Percentiles rank a stretch among this genome's conserved stretches.
Evolutionary conservation across 257 asterid genomes (phyloP).

Genomic region (Petrea volubilis): DNA sequence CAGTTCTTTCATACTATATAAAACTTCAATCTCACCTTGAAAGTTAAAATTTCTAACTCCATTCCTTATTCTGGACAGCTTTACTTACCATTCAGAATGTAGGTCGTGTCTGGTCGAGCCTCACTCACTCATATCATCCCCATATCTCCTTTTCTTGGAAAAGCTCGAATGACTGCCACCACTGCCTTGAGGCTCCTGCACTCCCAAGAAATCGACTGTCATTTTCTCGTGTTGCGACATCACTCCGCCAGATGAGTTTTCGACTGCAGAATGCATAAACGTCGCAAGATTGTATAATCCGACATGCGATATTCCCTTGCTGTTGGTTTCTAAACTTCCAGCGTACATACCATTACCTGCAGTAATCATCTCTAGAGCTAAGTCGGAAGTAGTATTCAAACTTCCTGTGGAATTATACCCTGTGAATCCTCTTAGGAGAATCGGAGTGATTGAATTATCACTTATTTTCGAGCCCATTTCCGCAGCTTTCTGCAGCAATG

Average conservation of each 20-base stretch:
- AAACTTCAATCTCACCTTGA: too few species aligned
- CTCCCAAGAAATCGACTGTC: slow-evolving; percentile 34
- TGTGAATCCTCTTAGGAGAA: slow-evolving; percentile 23
- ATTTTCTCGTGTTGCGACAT: slow-evolving; percentile 1
- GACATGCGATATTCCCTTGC: not conserved
- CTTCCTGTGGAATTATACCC: slow-evolving; percentile 7
- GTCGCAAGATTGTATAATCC: not conserved
- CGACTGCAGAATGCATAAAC: slow-evolving; percentile 12
- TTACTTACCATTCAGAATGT: slow-evolving; percentile 15
- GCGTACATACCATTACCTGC: not conserved
- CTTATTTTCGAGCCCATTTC: slow-evolving; percentile 31
- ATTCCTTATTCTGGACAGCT: too few species aligned
- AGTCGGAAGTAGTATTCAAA: not conserved
- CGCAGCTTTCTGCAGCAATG: slow-evolving; percentile 33
- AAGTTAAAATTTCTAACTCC: too few species aligned
- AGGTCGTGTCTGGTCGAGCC: not conserved
- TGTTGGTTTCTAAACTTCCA: not conserved
- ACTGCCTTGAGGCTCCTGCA: slow-evolving; percentile 11
- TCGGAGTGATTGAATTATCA: slow-evolving; percentile 16
- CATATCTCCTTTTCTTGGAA: not conserved
- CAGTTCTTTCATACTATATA: too few species aligned
- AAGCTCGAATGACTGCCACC: not conserved
- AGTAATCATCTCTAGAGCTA: not conserved
- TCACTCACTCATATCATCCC: not conserved
- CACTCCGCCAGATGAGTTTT: not conserved